Evolutionary conservation across 106 monocot species (phyloP), one percentile per base, ranked within the genome.

Genomic region (Ottelia alismoides): DNA sequence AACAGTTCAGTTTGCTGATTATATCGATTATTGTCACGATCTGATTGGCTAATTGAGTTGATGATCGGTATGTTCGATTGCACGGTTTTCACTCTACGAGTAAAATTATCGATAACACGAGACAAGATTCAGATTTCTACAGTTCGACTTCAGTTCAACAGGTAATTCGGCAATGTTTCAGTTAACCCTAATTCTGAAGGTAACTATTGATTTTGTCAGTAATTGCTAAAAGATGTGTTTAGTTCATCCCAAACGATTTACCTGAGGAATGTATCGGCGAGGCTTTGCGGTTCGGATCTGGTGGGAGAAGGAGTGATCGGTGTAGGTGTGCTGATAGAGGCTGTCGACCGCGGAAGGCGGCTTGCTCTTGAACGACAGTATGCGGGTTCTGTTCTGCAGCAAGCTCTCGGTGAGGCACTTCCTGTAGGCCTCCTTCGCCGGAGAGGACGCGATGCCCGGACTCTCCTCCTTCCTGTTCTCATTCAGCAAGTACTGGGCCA

Each of bases 301-400:
- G 22, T 58, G 43, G 14, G 11, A 11, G 43, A 17, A 44, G 43
- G 17, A 10, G 0, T 44, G 10, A 9, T 50, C 49, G 49, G 9
- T n/a, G 49, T n/a, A n/a, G n/a, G n/a, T n/a, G n/a, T 17, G 10
- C 57, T 40, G 55, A 1, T 1, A 24, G 57, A 31, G 23, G 1
- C 17, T 11, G 14, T 54, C 54, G 11, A 54, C 20, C 27, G 61
- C 20, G 9, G 49, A 6, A 18, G 47, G 61, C n/a, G 61, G 49
- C 49, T 61, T 61, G 19, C 27, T 25, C 30, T 49, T 61, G 61
- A 61, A 61, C n/a, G 61, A 32, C 1, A 61, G 61, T 10, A 61
- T 61, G 28, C 61, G 16, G 7, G 49, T 49, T 20, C 49, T 30
- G 30, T 50, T 61, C 46, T 48, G 49, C 11, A 61, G 18, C 49